Evolutionary conservation across 768 basidiomycete species (phyloP).

Genomic region (Mycena kentingensis): DNA sequence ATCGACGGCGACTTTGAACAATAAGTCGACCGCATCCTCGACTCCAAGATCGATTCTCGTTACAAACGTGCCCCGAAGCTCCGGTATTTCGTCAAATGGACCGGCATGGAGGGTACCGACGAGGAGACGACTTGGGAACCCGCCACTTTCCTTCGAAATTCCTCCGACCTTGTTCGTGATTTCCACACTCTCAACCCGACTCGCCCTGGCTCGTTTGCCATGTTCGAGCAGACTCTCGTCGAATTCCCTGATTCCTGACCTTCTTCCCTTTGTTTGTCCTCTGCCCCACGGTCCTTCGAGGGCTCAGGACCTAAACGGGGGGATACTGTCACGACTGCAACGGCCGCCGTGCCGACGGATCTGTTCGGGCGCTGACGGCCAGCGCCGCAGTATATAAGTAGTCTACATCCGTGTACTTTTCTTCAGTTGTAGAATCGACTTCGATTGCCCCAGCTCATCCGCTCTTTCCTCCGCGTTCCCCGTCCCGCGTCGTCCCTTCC

Average conservation of each 20-base stretch:
- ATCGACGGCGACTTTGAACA: slow-evolving; percentile 13
- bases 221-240: background rate
- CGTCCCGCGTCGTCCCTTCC: no score
- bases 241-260: background rate
- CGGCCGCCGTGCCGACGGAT: no score
- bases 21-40: slow-evolving; percentile 11
- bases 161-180: background rate
- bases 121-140: slow-evolving; percentile 2
- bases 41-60: slow-evolving; percentile 16
- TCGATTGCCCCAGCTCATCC: no score
- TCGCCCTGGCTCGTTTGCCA: background rate
- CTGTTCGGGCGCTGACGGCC: no score
- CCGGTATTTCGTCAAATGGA: slow-evolving; percentile 12
- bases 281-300: background rate
- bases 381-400: no score
- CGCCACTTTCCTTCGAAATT: background rate
- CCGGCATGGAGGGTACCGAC: slow-evolving; percentile 1
- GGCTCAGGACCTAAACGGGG: background rate
- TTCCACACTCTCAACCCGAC: background rate
- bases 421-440: no score
- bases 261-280: background rate
- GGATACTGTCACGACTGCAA: slow-evolving; percentile 1
- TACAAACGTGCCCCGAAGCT: background rate
- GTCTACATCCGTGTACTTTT: no score
- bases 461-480: no score